phyloP scores from a whole-genome alignment of 169 alveolate genomes.

The Eimeria sp. region DNA sequence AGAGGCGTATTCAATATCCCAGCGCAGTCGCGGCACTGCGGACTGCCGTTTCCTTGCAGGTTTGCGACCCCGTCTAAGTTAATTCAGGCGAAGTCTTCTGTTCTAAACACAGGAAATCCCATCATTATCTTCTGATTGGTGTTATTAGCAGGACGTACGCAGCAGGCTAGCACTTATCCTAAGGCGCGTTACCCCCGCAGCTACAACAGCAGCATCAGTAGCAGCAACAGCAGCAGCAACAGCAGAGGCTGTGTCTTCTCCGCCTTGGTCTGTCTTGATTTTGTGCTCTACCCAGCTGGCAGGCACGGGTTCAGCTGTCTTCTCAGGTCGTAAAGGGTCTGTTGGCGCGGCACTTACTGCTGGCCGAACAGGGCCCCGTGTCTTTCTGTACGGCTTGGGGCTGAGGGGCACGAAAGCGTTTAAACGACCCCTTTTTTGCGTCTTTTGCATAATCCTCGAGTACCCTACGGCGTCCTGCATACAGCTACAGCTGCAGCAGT shows the following conservation, averaged over 20 bases:
- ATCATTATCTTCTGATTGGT: neutral
- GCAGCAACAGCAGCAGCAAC: constrained; percentile 36
- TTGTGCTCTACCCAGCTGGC: neutral
- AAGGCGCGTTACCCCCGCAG: constrained; percentile 26
- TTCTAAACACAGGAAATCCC: neutral
- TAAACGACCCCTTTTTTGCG: neutral
- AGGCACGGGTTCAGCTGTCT: neutral
- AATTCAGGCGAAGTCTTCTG: neutral
- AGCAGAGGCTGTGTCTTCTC: neutral
- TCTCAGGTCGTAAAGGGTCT: neutral
- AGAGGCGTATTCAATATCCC: neutral
- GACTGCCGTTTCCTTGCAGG: constrained; percentile 8
- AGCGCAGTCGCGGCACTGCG: constrained; percentile 24
- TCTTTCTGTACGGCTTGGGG: neutral
- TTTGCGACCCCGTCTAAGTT: neutral
- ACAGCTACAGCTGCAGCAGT: constrained; percentile 6
- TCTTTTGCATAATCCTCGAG: neutral
- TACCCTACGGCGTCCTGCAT: neutral
- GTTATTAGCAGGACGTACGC: constrained; percentile 9
- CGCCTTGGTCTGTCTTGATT: neutral
- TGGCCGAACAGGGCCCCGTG: neutral
- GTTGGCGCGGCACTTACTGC: neutral
- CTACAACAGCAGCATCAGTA: constrained; percentile 26
- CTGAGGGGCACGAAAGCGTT: neutral
- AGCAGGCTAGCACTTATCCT: neutral